phyloP scores from a whole-genome alignment of 495 filamentous ascomycete species.

The Neurospora tetrasperma region DNA sequence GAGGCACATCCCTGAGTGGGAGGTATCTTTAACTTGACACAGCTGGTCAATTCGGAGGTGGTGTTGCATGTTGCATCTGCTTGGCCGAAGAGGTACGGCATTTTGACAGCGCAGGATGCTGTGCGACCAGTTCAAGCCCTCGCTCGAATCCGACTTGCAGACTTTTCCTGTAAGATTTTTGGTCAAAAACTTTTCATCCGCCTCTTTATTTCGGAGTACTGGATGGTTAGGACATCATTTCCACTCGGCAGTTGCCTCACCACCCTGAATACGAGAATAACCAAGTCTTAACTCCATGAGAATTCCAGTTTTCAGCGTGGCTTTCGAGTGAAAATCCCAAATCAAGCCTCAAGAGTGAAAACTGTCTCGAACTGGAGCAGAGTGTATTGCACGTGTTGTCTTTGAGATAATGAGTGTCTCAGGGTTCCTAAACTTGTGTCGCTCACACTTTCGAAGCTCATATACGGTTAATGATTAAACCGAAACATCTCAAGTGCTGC shows the following conservation, averaged over 20 bases:
- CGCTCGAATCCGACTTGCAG: neutral
- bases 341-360: neutral
- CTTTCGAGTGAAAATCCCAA: neutral
- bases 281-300: neutral
- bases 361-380: slow-evolving; percentile 15
- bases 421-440: neutral
- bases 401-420: slow-evolving; percentile 16
- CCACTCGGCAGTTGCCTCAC: neutral
- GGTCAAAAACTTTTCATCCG: neutral
- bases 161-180: neutral
- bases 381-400: slow-evolving; percentile 18
- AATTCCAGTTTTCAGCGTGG: neutral
- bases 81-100: slow-evolving; percentile 15
- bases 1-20: neutral
- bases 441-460: neutral
- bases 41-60: slow-evolving; percentile 2
- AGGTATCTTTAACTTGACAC: slow-evolving; percentile 5
- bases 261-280: neutral
- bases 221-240: neutral
- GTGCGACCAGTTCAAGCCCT: slow-evolving; percentile 8
- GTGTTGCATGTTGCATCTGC: slow-evolving; percentile 8
- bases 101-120: slow-evolving; percentile 19
- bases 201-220: neutral
- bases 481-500: slow-evolving; percentile 7
- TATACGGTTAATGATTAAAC: slow-evolving; percentile 11